Conservation (phyloP, 192 early-diverging fungal genomes). For the Mortierella hygrophila region DNA sequence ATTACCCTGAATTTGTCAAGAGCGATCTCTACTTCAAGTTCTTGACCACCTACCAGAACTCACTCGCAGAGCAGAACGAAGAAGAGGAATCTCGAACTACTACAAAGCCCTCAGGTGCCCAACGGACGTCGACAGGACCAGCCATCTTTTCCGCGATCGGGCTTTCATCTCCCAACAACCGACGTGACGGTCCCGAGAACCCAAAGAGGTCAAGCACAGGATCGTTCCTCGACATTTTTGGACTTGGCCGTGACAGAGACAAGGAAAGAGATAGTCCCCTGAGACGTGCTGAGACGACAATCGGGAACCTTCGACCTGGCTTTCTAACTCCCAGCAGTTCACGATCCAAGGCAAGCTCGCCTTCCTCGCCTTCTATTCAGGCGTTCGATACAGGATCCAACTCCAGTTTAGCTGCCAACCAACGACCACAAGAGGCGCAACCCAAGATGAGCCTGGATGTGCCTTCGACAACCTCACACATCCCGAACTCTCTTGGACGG, state of each 20-base stretch:
- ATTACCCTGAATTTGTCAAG: conserved; percentile 72
- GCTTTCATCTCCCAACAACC: not conserved
- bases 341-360: conserved; percentile 30
- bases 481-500: not conserved
- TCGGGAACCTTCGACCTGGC: conserved; percentile 18
- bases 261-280: conserved; percentile 7
- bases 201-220: conserved; percentile 46
- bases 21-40: conserved; percentile 75
- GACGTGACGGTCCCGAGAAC: conserved; percentile 6
- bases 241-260: conserved; percentile 48
- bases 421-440: conserved; percentile 1
- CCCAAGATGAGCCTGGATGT: conserved; percentile 31
- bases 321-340: conserved; percentile 16
- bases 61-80: conserved; percentile 28
- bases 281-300: conserved; percentile 26
- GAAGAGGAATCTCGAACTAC: not conserved
- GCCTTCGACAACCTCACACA: not conserved
- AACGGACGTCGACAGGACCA: conserved; percentile 11
- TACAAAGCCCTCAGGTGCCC: not conserved
- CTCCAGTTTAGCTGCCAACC: not conserved
- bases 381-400: conserved; percentile 9
- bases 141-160: conserved; percentile 33
- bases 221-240: conserved; percentile 51
- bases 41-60: conserved; percentile 65
- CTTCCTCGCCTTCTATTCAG: conserved; percentile 18